Conservation (phyloP, 1,284 basidiomycete genomes). For the Moesziomyces sp. region DNA sequence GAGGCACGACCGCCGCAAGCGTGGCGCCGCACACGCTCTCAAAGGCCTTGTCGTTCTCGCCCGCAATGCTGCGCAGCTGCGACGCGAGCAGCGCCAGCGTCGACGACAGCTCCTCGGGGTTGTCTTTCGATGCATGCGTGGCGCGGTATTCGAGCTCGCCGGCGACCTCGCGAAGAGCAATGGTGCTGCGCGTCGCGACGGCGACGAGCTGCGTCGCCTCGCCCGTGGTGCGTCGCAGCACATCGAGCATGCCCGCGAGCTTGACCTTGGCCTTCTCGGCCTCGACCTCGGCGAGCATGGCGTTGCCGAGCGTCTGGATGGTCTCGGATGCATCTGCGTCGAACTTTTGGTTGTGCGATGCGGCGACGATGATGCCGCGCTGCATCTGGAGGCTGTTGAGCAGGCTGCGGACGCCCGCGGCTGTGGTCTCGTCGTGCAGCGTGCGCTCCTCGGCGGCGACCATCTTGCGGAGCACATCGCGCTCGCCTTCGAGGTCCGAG, state of each 20-base stretch:
- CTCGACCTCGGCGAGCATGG: slow-evolving; percentile 79
- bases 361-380: slow-evolving; percentile 81
- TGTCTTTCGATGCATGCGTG: slow-evolving; percentile 68
- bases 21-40: slow-evolving; percentile 72
- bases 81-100: slow-evolving; percentile 64
- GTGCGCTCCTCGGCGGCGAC: slow-evolving; percentile 78
- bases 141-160: slow-evolving; percentile 72
- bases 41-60: slow-evolving; percentile 74
- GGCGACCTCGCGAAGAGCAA: slow-evolving; percentile 78
- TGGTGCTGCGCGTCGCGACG: slow-evolving; percentile 81
- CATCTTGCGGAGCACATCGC: slow-evolving; percentile 76
- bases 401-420: slow-evolving; percentile 76
- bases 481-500: slow-evolving; percentile 77
- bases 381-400: slow-evolving; percentile 82
- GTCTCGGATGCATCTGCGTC: slow-evolving; percentile 79
- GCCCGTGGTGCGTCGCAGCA: slow-evolving; percentile 76
- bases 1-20: slow-evolving; percentile 69
- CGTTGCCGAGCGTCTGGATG: slow-evolving; percentile 78
- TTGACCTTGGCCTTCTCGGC: slow-evolving; percentile 77
- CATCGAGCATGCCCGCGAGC: slow-evolving; percentile 76
- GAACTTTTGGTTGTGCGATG: slow-evolving; percentile 80
- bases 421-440: slow-evolving; percentile 75
- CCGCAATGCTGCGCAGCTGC: slow-evolving; percentile 47
- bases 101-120: slow-evolving; percentile 71
- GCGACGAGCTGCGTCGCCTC: slow-evolving; percentile 78